Conservation (phyloP, 352 stramenopile genomes). For the Phytopythium cucurbitacearum region DNA sequence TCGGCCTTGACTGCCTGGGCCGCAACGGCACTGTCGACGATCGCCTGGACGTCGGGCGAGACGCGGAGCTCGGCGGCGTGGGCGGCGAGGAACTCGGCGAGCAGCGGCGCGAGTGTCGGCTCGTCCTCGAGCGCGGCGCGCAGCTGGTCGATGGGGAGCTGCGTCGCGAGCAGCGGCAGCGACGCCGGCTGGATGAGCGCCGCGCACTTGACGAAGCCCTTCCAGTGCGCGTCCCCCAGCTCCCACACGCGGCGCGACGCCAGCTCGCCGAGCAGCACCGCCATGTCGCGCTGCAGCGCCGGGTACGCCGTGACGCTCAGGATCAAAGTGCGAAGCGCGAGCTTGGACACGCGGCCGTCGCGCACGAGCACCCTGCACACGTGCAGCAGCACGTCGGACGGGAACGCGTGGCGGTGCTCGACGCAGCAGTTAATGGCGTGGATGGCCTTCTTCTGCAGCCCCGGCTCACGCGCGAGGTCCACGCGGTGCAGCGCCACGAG, state of each 20-base stretch:
- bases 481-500: slow-evolving; percentile 76
- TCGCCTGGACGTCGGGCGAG: slow-evolving; percentile 8
- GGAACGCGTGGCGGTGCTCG: slow-evolving; percentile 75
- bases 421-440: slow-evolving; percentile 76
- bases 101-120: slow-evolving; percentile 41
- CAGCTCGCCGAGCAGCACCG: slow-evolving; percentile 50
- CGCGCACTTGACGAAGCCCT: slow-evolving; percentile 76
- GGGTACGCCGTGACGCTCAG: slow-evolving; percentile 71
- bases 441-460: slow-evolving; percentile 78
- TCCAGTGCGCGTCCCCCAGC: slow-evolving; percentile 74
- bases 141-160: slow-evolving; percentile 48
- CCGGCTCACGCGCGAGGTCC: slow-evolving; percentile 57
- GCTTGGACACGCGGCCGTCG: slow-evolving; percentile 56
- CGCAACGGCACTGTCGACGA: slow-evolving; percentile 5
- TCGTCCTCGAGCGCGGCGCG: slow-evolving; percentile 51
- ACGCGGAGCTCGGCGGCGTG: slow-evolving; percentile 9
- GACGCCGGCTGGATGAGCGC: slow-evolving; percentile 71
- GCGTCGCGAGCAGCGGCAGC: slow-evolving; percentile 55
- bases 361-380: slow-evolving; percentile 53
- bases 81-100: slow-evolving; percentile 32
- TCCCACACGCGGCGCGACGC: slow-evolving; percentile 56
- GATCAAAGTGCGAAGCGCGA: slow-evolving; percentile 74
- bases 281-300: slow-evolving; percentile 57
- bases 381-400: slow-evolving; percentile 64
- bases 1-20: neutral